Conservation (phyloP, 805 yeast species). For the Vanderwaltozyma yarrowii region DNA sequence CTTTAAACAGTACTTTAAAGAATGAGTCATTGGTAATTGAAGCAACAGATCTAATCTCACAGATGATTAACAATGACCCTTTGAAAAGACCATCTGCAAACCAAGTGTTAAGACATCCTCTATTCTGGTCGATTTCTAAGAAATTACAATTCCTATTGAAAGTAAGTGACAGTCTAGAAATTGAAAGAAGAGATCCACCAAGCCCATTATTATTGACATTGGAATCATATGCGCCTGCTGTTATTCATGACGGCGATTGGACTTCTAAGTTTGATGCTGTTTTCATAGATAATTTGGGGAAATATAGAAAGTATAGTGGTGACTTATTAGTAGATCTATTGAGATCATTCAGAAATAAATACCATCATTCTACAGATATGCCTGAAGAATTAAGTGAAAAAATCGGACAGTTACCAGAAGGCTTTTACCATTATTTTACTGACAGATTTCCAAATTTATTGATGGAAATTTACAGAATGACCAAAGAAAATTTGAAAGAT, state of each 20-base stretch:
- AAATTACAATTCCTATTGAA: slow-evolving; percentile 76
- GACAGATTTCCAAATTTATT: slow-evolving; percentile 66
- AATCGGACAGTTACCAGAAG: slow-evolving; percentile 77
- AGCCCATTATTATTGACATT: slow-evolving; percentile 45
- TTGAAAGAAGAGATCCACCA: slow-evolving; percentile 74
- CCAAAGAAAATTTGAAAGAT: slow-evolving; percentile 43
- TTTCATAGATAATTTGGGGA: slow-evolving; percentile 77
- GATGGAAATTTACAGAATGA: slow-evolving; percentile 61
- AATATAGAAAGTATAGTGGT: slow-evolving; percentile 79
- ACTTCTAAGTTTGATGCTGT: slow-evolving; percentile 55
- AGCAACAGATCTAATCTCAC: slow-evolving; percentile 58
- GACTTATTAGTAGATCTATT: slow-evolving; percentile 73
- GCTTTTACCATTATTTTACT: slow-evolving; percentile 71
- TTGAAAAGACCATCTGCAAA: slow-evolving; percentile 58
- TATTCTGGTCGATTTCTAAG: slow-evolving; percentile 68
- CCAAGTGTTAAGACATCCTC: slow-evolving; percentile 69
- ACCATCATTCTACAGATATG: slow-evolving; percentile 88
- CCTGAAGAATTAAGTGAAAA: slow-evolving; percentile 52
- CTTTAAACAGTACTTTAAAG: slow-evolving; percentile 23
- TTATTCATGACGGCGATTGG: slow-evolving; percentile 67
- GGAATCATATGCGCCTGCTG: slow-evolving; percentile 41
- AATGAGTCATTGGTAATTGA: slow-evolving; percentile 35
- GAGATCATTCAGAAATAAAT: slow-evolving; percentile 84
- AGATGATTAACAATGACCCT: slow-evolving; percentile 68
- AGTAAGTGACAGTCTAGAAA: slow-evolving; percentile 85